Evolutionary conservation across 2,329 filamentous ascomycete genomes (phyloP).

Genomic region (Tolypocladium guangdongense): DNA sequence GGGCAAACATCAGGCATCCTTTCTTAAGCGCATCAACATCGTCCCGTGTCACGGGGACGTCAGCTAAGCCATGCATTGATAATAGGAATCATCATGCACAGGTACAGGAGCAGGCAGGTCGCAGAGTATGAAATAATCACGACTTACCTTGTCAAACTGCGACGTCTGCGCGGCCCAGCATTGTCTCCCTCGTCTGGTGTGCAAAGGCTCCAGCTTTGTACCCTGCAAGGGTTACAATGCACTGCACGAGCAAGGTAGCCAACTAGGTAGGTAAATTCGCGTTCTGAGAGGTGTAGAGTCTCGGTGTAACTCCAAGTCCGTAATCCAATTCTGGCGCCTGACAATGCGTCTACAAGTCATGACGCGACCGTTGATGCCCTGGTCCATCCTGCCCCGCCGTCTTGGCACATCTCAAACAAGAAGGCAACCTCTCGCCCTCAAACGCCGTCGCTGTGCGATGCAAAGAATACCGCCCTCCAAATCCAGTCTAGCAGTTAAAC

Average conservation of each 20-base stretch:
- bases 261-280: background rate
- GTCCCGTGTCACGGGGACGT: background rate
- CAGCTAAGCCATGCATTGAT: background rate
- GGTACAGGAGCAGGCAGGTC: background rate
- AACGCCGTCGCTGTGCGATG: conserved; percentile 25
- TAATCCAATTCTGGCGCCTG: background rate
- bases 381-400: background rate
- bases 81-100: background rate
- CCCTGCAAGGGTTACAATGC: no score
- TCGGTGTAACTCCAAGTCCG: background rate
- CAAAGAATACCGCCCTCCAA: conserved; percentile 6
- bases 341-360: background rate
- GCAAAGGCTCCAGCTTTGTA: no score
- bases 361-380: background rate
- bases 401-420: background rate
- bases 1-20: background rate
- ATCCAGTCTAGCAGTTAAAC: conserved; percentile 1
- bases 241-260: background rate
- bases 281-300: background rate
- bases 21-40: background rate
- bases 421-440: background rate
- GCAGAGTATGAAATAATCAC: background rate
- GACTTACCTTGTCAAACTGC: background rate
- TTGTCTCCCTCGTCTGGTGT: background rate
- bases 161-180: background rate